A percentile compares a stretch with the other conserved stretches of the same genome.
These are phyloP conservation scores for Malassezia pachydermatis DNA, from an alignment of 1,284 basidiomycete genomes.

Conservation along the genomic window DNA sequence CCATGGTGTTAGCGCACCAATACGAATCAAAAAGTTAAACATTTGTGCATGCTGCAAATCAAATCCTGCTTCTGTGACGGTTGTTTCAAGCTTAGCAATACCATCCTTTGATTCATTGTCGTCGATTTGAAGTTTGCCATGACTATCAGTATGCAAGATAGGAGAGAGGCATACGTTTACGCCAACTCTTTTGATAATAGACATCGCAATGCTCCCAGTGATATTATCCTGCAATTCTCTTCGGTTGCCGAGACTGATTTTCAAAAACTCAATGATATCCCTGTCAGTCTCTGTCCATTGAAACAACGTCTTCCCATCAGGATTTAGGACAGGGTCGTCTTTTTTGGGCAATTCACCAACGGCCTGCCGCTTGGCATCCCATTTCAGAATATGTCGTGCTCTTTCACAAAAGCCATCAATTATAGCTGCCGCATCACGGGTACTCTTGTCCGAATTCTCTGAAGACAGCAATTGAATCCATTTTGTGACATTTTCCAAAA, in stretches of 20 bases:
- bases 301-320: slow-evolving; percentile 38
- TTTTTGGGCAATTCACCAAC: slow-evolving; percentile 10
- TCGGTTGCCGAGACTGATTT: slow-evolving; percentile 56
- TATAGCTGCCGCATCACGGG: not conserved
- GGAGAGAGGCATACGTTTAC: slow-evolving; percentile 23
- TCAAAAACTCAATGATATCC: slow-evolving; percentile 60
- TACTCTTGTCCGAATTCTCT: slow-evolving; percentile 16
- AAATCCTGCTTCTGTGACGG: slow-evolving; percentile 6
- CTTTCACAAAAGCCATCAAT: slow-evolving; percentile 47
- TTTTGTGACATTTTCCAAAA: slow-evolving; percentile 54
- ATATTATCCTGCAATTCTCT: slow-evolving; percentile 61
- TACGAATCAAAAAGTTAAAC: slow-evolving; percentile 22
- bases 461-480: slow-evolving; percentile 52
- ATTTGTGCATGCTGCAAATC: slow-evolving; percentile 31
- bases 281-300: slow-evolving; percentile 57
- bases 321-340: slow-evolving; percentile 21
- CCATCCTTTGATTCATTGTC: not conserved
- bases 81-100: not conserved
- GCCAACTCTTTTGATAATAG: slow-evolving; percentile 58
- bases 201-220: slow-evolving; percentile 54
- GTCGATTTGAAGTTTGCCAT: not conserved
- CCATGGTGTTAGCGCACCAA: slow-evolving; percentile 31
- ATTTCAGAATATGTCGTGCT: slow-evolving; percentile 13
- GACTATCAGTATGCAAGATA: slow-evolving; percentile 1
- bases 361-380: not conserved